Evolutionary conservation across 148 eudicot species (phyloP).

Genomic region (Selenicereus undatus): DNA sequence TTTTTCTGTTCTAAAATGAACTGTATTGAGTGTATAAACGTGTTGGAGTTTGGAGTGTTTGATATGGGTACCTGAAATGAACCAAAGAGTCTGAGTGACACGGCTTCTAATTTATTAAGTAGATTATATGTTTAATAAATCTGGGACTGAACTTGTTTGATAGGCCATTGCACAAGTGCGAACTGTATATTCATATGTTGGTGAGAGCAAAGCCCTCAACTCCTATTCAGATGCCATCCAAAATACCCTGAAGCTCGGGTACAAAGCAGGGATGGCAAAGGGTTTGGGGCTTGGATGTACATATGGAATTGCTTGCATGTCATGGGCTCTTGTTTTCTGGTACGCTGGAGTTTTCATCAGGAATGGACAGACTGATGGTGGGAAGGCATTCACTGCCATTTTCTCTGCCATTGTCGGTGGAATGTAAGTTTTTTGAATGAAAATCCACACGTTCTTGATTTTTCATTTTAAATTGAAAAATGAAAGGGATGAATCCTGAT

Average conservation of each 20-base stretch:
- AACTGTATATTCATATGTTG: conserved; percentile 94
- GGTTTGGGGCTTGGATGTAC: conserved; percentile 98
- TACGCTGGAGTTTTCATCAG: conserved; percentile 98
- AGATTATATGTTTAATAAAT: conserved; percentile 2
- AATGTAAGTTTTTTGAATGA: conserved; percentile 59
- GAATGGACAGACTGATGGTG: conserved; percentile 97
- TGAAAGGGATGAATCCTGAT: neutral
- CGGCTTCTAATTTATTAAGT: neutral
- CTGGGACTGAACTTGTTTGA: neutral
- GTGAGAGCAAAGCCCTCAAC: conserved; percentile 82
- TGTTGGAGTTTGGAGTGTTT: neutral
- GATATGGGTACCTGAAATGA: neutral
- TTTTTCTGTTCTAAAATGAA: neutral
- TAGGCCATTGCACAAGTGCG: conserved; percentile 99
- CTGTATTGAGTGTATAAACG: no score
- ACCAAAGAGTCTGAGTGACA: neutral
- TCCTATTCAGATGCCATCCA: conserved; percentile 95
- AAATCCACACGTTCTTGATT: neutral
- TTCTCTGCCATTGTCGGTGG: conserved; percentile 99
- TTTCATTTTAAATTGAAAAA: neutral
- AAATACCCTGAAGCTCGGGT: conserved; percentile 85
- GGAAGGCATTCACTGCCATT: conserved; percentile 98
- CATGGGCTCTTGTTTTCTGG: conserved; percentile 99
- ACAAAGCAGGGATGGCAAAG: conserved; percentile 99
- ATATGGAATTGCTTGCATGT: conserved; percentile 99